phyloP scores from a whole-genome alignment of 1,139 yeast species.

The Meyerozyma elateridarum region DNA sequence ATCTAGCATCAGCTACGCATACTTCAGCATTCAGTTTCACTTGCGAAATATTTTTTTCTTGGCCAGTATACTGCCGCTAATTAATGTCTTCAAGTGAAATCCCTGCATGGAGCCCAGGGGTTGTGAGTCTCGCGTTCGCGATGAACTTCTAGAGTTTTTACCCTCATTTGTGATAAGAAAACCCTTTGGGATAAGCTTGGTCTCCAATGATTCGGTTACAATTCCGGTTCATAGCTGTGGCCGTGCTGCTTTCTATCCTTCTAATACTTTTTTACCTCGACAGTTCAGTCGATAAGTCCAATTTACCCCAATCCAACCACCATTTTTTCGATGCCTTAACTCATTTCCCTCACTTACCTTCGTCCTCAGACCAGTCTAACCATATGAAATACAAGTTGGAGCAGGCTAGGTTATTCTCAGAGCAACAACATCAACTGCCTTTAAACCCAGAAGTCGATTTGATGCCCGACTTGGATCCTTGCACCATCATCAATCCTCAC shows the following conservation, averaged over 20 bases:
- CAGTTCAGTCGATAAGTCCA: not conserved
- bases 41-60: no score
- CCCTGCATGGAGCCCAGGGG: no score
- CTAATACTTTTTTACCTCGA: conserved; percentile 11
- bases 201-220: conserved; percentile 2
- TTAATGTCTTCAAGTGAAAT: no score
- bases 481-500: conserved; percentile 51
- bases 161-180: no score
- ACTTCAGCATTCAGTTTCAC: no score
- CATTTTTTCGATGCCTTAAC: conserved; percentile 19
- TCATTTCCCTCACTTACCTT: conserved; percentile 11
- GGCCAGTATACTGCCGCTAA: no score
- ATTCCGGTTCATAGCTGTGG: conserved; percentile 15
- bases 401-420: conserved; percentile 7
- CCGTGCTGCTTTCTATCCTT: conserved; percentile 13
- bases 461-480: no score
- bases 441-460: no score
- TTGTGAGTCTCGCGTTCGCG: no score
- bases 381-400: not conserved
- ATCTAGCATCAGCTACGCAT: no score
- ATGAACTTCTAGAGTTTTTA: no score
- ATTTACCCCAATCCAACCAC: not conserved
- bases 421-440: conserved; percentile 15
- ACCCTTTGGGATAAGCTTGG: no score
- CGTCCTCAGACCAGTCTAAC: not conserved